These are phyloP conservation scores for Aspergillus ruber DNA, from an alignment of 2,329 filamentous ascomycete genomes.

Conservation along the genomic window DNA sequence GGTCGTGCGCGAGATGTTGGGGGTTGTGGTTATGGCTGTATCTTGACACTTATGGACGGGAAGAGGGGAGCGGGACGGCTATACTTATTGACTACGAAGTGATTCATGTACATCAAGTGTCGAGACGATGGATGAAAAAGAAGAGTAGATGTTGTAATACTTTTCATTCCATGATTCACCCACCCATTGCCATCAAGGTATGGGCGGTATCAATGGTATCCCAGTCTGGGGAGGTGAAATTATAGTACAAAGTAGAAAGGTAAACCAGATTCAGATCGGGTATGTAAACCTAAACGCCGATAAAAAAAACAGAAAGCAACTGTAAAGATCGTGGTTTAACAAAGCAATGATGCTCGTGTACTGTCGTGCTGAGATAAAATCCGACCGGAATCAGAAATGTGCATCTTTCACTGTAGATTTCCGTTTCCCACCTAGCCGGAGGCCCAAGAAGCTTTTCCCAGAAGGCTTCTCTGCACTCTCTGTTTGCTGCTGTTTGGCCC, in stretches of 20 bases:
- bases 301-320: not conserved
- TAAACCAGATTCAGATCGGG: not conserved
- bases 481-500: conserved; percentile 6
- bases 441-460: conserved; percentile 17
- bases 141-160: no score
- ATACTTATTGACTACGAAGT: no score
- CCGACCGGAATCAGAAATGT: not conserved
- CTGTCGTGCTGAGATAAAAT: not conserved
- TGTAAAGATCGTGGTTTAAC: not conserved
- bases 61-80: no score
- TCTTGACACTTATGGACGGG: no score
- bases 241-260: not conserved
- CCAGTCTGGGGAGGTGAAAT: not conserved
- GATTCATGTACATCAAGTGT: no score
- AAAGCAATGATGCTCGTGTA: not conserved
- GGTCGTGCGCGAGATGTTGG: no score
- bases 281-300: not conserved
- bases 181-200: no score
- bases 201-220: no score
- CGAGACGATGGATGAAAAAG: no score
- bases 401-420: conserved; percentile 12
- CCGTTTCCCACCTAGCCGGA: conserved; percentile 15
- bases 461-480: conserved; percentile 7
- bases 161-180: no score
- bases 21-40: no score